Base-by-base conservation (phyloP, 2,329 filamentous ascomycete species). In the Cercospora nicotianae region DNA sequence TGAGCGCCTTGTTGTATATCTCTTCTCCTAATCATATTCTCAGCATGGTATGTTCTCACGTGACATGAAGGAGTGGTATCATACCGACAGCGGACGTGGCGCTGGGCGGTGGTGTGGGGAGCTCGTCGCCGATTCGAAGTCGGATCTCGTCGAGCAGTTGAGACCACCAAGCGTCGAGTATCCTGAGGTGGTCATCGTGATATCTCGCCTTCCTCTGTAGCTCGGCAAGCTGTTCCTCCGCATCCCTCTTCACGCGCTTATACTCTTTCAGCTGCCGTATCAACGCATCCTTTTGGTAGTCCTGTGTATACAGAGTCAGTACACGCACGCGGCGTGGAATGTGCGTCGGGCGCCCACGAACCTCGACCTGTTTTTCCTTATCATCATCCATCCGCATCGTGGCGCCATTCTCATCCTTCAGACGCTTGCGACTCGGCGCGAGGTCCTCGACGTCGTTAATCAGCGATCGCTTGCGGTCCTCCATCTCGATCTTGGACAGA, bases 181-280 rank as follows among this genome's bases (percentile, higher is more conserved):
- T 87, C 76, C 94, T 89, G 62, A 99, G 83, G 79, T 98, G 95
- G 75, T 98, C 93, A 81, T 98, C 93, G 81, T 98, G 93, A 80
- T 95, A 89, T 70, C 87, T 86, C 31, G 91, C 88, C 76, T 89
- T 87, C 78, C 93, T 93, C 72, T 91, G 87, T 70, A 96, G 83
- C 72, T 96, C 91, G 77, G 90, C 90, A 69, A 97, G 84, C 77
- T 92, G 91, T 67, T 88, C 85, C 82, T 98, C 94, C 70, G 96
- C 83, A 48, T 91, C 91, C 67, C 87, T 85, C 78, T 93, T 94
- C 79, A 96, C 93, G 74, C 95, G 90, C 82, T 96, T 97, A 81
- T 96, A 97, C 81, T 98, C 95, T 78, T 93, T 92, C 93, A 99
- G 97, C 82, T 97, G 94, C 67, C 96, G 92, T 76, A 92, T 90